Conservation (phyloP, 768 basidiomycete species). For the Galerina marginata region DNA sequence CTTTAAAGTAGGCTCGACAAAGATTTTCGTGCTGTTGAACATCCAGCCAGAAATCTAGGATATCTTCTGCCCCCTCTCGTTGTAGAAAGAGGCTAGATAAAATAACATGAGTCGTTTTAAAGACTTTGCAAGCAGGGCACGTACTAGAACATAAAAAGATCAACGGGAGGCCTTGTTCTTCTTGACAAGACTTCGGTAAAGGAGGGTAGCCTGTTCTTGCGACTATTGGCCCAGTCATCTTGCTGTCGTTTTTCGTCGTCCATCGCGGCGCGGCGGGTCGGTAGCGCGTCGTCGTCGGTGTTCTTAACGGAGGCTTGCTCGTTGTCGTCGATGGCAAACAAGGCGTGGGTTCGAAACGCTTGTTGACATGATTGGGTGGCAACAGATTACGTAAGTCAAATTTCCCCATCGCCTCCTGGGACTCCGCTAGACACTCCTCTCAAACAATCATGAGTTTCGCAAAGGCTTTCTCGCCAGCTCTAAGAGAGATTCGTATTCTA, state of each 20-base stretch:
- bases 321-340: conserved; percentile 31
- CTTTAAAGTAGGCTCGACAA: conserved; percentile 98
- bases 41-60: conserved; percentile 98
- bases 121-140: conserved; percentile 37
- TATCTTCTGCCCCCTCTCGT: conserved; percentile 94
- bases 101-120: background rate
- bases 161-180: conserved; percentile 91
- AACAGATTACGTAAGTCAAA: conserved; percentile 37
- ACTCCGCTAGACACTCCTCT: conserved; percentile 13
- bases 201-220: conserved; percentile 81
- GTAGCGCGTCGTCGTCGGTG: conserved; percentile 20
- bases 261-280: conserved; percentile 25
- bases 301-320: conserved; percentile 20
- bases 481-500: conserved; percentile 81
- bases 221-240: conserved; percentile 76
- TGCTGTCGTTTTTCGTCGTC: conserved; percentile 63
- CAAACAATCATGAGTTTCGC: conserved; percentile 54
- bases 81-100: conserved; percentile 85
- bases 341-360: conserved; percentile 32
- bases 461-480: conserved; percentile 75
- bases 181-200: conserved; percentile 91
- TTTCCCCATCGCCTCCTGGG: conserved; percentile 17
- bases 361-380: conserved; percentile 24
- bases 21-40: conserved; percentile 99
- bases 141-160: conserved; percentile 99